Percentiles rank a stretch among this genome's conserved stretches.
Evolutionary conservation across 495 filamentous ascomycete genomes (phyloP).

Genomic region (Clohesyomyces aquaticus): DNA sequence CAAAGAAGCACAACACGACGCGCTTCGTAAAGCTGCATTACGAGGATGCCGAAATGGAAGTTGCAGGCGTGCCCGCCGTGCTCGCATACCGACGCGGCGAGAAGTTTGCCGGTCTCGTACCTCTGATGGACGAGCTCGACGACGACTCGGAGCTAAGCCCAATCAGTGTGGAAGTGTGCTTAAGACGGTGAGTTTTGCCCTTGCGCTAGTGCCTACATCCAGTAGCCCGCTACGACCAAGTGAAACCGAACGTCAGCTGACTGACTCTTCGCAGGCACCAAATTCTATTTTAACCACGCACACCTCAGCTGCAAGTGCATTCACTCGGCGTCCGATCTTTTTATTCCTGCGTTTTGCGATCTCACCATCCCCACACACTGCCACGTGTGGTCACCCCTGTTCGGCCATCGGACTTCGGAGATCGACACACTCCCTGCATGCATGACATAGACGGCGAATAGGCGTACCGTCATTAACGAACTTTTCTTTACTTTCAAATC

Average conservation of each 20-base stretch:
- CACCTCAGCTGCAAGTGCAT: neutral
- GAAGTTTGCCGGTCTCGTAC: slow-evolving; percentile 85
- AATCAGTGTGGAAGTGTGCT: slow-evolving; percentile 62
- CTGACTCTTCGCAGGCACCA: slow-evolving; percentile 10
- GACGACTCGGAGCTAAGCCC: slow-evolving; percentile 62
- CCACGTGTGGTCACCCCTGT: neutral
- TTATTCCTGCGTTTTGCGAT: neutral
- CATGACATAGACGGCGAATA: neutral
- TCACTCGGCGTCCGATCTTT: neutral
- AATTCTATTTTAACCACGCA: slow-evolving; percentile 6
- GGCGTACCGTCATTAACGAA: neutral
- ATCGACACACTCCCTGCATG: neutral
- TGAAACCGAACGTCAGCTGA: slow-evolving; percentile 28
- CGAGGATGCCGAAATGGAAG: slow-evolving; percentile 92
- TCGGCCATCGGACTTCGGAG: neutral
- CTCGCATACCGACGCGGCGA: slow-evolving; percentile 88
- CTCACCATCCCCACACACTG: neutral
- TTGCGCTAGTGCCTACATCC: neutral
- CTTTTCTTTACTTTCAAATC: neutral
- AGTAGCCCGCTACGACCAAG: neutral
- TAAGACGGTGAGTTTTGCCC: slow-evolving; percentile 56
- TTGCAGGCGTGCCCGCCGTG: slow-evolving; percentile 83
- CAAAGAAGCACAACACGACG: slow-evolving; percentile 66
- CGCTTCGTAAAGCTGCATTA: slow-evolving; percentile 92
- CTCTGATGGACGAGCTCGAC: slow-evolving; percentile 83